Evolutionary conservation across 129 eudicot species (phyloP), one percentile per base, ranked within the genome.

Genomic region (Ambrosia artemisiifolia): DNA sequence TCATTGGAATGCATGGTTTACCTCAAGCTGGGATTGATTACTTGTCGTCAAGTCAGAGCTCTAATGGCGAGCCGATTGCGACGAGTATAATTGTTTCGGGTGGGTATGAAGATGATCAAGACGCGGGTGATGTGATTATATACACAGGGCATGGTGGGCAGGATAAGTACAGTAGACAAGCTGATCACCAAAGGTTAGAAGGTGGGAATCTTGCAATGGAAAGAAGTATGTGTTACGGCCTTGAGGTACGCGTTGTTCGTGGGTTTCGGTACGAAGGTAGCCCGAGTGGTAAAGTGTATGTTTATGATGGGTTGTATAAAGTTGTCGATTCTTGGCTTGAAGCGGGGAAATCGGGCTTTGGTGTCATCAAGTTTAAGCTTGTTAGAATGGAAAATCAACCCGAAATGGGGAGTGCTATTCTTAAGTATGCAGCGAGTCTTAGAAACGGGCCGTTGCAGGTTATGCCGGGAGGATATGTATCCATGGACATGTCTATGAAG

Each of bases 61-160:
- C 90, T 0, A 91, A 84, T 19, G 90, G 92, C 32, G 92, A 88
- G 68, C 97, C 97, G 0, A 81, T 91, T 48, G 92, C 95, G 0
- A 91, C 97, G 0, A 91, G 97, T 73, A 55, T 91, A 3, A 82
- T 88, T 33, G 90, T 84, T 24, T 91, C 97, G 0, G 97, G 97
- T 59, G 97, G 97, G 18, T 91, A 91, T 55, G 97, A 91, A 40
- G 97, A 91, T 42, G 95, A 91, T 71, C 88, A 83, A 66, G 97
- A 91, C 71, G 69, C 73, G 0, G 97, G 97, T 17, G 90, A 88
- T 67, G 92, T 75, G 34, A 80, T 91, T 5, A 64, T 84, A 4
- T 91, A 91, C 59, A 85, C 97, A 0, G 97, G 97, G 13, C 97
- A 91, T 11, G 97, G 97, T 12, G 97, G 97, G 64, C 95, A 88